Evolutionary conservation across 169 alveolate genomes (phyloP).

Genomic region (Plasmodium adleri): DNA sequence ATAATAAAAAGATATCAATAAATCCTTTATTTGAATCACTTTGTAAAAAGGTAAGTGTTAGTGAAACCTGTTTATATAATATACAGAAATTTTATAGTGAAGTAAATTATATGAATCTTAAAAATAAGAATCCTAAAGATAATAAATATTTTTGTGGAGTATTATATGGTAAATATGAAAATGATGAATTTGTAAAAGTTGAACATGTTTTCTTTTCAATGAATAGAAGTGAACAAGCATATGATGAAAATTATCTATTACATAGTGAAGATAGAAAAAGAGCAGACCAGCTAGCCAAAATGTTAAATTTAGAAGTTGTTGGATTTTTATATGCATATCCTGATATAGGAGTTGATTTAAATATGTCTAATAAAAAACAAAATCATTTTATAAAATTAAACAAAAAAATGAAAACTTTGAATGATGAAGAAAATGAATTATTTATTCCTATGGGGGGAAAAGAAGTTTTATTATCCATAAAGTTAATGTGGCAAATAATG

Average conservation of each 20-base stretch:
- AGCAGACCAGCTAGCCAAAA: conserved; percentile 53
- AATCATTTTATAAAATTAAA: conserved; percentile 43
- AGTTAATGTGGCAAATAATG: conserved; percentile 31
- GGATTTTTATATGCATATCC: conserved; percentile 73
- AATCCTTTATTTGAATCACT: conserved; percentile 50
- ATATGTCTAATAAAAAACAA: conserved; percentile 39
- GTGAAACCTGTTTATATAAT: conserved; percentile 73
- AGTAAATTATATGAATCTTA: conserved; percentile 18
- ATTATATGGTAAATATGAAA: conserved; percentile 60
- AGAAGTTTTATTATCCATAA: conserved; percentile 59
- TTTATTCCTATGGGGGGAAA: conserved; percentile 77
- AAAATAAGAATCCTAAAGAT: conserved; percentile 1
- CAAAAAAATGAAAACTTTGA: conserved; percentile 49
- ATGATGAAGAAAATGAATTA: conserved; percentile 66
- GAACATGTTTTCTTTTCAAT: conserved; percentile 67
- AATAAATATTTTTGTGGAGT: conserved; percentile 56
- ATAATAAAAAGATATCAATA: conserved; percentile 45
- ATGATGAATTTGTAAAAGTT: conserved; percentile 31
- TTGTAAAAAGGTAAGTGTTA: conserved; percentile 68
- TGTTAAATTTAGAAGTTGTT: conserved; percentile 54
- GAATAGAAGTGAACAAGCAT: conserved; percentile 13
- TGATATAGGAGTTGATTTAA: conserved; percentile 56
- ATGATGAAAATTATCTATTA: conserved; percentile 47
- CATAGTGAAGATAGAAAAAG: conserved; percentile 69
- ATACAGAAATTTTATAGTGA: conserved; percentile 59